Conservation (phyloP, 495 filamentous ascomycete genomes). For the Aspergillus sparsus region DNA sequence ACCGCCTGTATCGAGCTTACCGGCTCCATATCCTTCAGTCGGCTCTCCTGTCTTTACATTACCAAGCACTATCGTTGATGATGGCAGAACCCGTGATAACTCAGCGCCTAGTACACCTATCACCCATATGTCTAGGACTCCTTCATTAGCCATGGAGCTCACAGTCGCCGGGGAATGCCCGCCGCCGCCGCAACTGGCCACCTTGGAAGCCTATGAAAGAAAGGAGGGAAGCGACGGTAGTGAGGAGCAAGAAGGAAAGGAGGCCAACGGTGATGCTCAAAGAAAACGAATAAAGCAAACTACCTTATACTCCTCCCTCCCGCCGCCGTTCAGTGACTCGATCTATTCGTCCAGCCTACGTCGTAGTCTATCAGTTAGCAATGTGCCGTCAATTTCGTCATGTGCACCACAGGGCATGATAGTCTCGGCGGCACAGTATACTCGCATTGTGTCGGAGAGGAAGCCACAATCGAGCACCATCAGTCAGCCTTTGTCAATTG, state of each 20-base stretch:
- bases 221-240: neutral
- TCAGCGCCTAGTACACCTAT: too few species aligned
- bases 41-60: too few species aligned
- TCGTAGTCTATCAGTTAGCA: conserved; percentile 20
- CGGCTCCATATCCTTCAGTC: too few species aligned
- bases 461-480: conserved; percentile 14
- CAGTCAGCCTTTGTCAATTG: conserved; percentile 18
- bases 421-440: conserved; percentile 20
- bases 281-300: neutral
- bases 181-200: too few species aligned
- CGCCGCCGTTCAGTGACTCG: conserved; percentile 16
- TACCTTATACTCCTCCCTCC: neutral
- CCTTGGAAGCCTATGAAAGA: neutral
- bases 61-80: too few species aligned
- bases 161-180: too few species aligned
- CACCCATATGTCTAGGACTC: too few species aligned
- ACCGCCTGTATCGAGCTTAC: neutral
- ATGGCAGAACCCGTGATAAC: too few species aligned
- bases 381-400: conserved; percentile 11
- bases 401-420: conserved; percentile 15
- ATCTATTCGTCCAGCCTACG: conserved; percentile 19
- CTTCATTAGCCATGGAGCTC: too few species aligned
- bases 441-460: conserved; percentile 17
- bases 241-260: neutral
- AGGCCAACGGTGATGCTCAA: neutral